Conservation (phyloP, 768 basidiomycete genomes). For the Agrocybe chaxingu region DNA sequence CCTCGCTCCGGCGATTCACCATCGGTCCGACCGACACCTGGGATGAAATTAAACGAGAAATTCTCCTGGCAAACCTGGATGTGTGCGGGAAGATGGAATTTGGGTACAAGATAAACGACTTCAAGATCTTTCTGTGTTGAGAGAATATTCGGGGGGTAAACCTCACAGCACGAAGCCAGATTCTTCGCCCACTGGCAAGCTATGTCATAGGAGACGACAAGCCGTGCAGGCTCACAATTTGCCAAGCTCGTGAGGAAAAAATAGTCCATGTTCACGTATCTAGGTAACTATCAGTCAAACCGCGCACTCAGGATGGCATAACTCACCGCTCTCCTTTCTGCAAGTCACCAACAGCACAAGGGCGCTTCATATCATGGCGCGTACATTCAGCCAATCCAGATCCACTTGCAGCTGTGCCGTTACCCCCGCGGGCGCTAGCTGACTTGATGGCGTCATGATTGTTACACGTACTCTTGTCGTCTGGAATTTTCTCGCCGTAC, state of each 20-base stretch:
- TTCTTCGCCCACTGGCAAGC: slow-evolving; percentile 18
- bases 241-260: slow-evolving; percentile 19
- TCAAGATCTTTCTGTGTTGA: no score
- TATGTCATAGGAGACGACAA: slow-evolving; percentile 26
- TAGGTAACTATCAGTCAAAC: no score
- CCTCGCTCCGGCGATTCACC: no score
- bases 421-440: slow-evolving; percentile 4
- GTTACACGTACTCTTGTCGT: slow-evolving; percentile 16
- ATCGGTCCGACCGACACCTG: no score
- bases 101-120: no score
- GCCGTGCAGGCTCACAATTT: no score
- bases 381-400: slow-evolving; percentile 19
- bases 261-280: slow-evolving; percentile 26
- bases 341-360: slow-evolving; percentile 26
- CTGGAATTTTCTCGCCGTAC: slow-evolving; percentile 1
- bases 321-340: slow-evolving; percentile 30
- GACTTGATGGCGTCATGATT: slow-evolving; percentile 15
- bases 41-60: no score
- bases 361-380: slow-evolving; percentile 23
- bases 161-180: no score
- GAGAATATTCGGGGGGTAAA: no score
- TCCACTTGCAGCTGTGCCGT: slow-evolving; percentile 20
- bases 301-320: neutral
- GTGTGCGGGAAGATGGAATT: no score
- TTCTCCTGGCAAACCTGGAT: no score